Evolutionary conservation across 441 rosid genomes (phyloP), one percentile per base, ranked within the genome.

Genomic region (Populus hybrid): DNA sequence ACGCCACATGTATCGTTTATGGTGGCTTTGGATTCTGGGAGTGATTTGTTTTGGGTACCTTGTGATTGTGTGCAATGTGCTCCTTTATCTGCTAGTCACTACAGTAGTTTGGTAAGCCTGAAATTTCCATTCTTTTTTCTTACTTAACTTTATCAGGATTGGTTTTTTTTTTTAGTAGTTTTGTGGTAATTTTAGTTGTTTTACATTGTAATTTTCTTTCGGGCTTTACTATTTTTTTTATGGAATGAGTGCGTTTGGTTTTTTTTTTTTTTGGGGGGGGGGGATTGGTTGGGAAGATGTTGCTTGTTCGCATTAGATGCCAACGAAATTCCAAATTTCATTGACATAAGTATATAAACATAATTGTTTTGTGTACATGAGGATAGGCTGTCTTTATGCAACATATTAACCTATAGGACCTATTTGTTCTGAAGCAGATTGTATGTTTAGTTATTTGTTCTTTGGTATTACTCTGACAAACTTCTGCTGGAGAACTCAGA

Each of bases 31-130:
- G 98, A 94, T 79, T 80, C 88, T 2, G 97, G 97, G 36, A 91
- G 98, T 77, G 94, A 94, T 83, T 88, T 93, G 8, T 90, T 93
- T 70, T 94, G 98, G 97, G 84, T 94, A 81, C 97, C 98, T 28
- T 94, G 97, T 75, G 89, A 93, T 72, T 94, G 98, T 72, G 76
- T 89, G 53, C 94, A 90, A 78, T 94, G 98, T 50, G 97, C 97
- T 67, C 92, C 97, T 35, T 79, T 93, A 46, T 89, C 93, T 35
- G 87, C 97, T 74, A 81, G 86, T 82, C 79, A 85, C 86, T 90
- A 94, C 71, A 80, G 36, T 75, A 87, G 83, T 83, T 84, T 91
- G 97, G 98, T 94, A 88, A 63, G 88, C 75, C 77, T 34, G 42
- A 74, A 23, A 79, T 79, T 78, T 23, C 21, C 3, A n/a, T 40